A percentile compares a stretch with the other conserved stretches of the same genome.
These are phyloP conservation scores for Pseudogymnoascus sp. DNA, from an alignment of 2,329 filamentous ascomycete genomes.

Conservation along the genomic window DNA sequence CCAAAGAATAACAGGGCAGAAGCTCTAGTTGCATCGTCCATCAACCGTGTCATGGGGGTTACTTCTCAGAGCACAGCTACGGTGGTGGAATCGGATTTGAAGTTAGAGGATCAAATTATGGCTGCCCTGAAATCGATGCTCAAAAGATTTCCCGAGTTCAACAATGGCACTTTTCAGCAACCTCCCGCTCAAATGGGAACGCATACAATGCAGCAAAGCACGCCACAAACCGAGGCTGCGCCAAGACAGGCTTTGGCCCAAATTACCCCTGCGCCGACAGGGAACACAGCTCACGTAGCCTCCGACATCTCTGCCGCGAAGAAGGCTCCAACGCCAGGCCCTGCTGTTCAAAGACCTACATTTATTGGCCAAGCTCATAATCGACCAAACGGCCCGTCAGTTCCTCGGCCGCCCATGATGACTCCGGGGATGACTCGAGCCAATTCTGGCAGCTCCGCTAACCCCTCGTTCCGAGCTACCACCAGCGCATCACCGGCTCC, in stretches of 20 bases:
- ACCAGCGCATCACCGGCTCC: conserved; percentile 18
- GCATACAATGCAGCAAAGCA: conserved; percentile 13
- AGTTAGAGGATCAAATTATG: conserved; percentile 23
- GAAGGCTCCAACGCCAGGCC: conserved; percentile 16
- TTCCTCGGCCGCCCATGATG: conserved; percentile 27
- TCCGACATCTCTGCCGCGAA: conserved; percentile 5
- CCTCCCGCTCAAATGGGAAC: conserved; percentile 7
- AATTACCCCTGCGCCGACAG: background rate
- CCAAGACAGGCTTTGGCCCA: conserved; percentile 3
- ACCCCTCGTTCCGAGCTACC: conserved; percentile 12
- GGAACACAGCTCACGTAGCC: conserved; percentile 14
- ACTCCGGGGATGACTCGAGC: conserved; percentile 20
- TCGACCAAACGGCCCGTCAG: conserved; percentile 18
- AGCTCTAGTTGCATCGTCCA: conserved; percentile 25
- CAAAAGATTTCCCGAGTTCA: conserved; percentile 17
- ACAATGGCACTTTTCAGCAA: conserved; percentile 16
- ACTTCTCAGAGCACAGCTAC: conserved; percentile 20
- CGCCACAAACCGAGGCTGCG: conserved; percentile 5
- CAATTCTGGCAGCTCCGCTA: conserved; percentile 21
- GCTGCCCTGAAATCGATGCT: conserved; percentile 23
- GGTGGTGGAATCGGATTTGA: conserved; percentile 14
- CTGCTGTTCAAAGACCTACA: conserved; percentile 23
- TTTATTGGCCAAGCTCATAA: conserved; percentile 22
- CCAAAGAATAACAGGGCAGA: conserved; percentile 19
- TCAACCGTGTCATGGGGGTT: conserved; percentile 25